phyloP scores from a whole-genome alignment of 108 stramenopile species.

The Cyclotella baltica region DNA sequence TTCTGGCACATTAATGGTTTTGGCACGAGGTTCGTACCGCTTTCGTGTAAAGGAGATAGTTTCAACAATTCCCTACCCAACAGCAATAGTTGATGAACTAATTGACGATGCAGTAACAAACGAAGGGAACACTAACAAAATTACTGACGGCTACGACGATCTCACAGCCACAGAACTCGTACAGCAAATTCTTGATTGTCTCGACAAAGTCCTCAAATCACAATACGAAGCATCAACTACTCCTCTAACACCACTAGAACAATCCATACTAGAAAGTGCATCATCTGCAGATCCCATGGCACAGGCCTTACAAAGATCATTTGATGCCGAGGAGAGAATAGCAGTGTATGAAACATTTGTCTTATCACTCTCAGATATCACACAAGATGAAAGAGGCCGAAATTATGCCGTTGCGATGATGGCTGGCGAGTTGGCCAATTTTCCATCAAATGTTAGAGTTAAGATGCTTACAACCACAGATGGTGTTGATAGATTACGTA shows the following conservation, averaged over 20 bases:
- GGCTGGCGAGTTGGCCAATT: constrained; percentile 76
- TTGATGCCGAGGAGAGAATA: constrained; percentile 75
- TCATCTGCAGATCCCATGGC: constrained; percentile 45
- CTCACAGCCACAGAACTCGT: constrained; percentile 60
- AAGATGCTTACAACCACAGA: constrained; percentile 62
- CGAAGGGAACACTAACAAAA: constrained; percentile 15
- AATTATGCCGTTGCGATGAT: constrained; percentile 72
- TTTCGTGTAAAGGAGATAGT: constrained; percentile 80
- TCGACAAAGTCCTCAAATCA: constrained; percentile 39
- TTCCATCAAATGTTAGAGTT: constrained; percentile 57
- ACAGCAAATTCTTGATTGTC: constrained; percentile 55
- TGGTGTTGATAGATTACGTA: constrained; percentile 65
- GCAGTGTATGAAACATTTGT: constrained; percentile 72
- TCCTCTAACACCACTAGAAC: constrained; percentile 70
- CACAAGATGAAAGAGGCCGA: constrained; percentile 55
- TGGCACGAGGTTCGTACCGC: constrained; percentile 73
- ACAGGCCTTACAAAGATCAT: constrained; percentile 36
- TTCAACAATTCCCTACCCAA: constrained; percentile 74
- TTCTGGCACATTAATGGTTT: constrained; percentile 46
- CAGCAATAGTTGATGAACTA: constrained; percentile 85
- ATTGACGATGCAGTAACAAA: constrained; percentile 58
- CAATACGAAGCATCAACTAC: constrained; percentile 46
- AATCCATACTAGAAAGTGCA: constrained; percentile 71
- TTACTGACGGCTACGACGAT: constrained; percentile 56
- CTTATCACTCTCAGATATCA: constrained; percentile 67